A percentile compares a stretch with the other conserved stretches of the same genome.
Conservation (phyloP, 1,284 basidiomycete genomes). For the Malassezia yamatoensis region DNA sequence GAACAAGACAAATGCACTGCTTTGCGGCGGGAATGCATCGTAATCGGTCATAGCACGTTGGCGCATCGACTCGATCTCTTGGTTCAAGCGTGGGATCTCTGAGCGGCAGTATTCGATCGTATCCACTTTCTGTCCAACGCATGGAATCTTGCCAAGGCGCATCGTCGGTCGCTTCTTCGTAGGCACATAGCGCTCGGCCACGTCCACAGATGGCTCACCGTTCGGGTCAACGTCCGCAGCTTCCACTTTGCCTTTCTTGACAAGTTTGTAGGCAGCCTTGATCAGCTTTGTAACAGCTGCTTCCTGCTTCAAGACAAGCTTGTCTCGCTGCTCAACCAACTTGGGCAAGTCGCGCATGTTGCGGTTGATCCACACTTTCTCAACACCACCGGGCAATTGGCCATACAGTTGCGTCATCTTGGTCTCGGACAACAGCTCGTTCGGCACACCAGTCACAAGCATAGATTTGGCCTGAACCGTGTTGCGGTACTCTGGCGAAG, state of each 20-base stretch:
- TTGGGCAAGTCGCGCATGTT: conserved; percentile 75
- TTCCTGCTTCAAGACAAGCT: conserved; percentile 70
- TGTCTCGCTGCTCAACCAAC: conserved; percentile 65
- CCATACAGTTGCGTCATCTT: conserved; percentile 62
- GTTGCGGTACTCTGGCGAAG: conserved; percentile 61
- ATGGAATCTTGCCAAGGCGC: conserved; percentile 58
- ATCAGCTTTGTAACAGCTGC: conserved; percentile 68
- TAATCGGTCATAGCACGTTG: conserved; percentile 57
- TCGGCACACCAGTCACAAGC: conserved; percentile 78
- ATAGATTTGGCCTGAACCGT: conserved; percentile 76
- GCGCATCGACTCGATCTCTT: conserved; percentile 53
- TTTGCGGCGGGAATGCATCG: conserved; percentile 54
- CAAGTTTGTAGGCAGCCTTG: conserved; percentile 60
- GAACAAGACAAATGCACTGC: conserved; percentile 72
- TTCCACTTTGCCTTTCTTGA: conserved; percentile 46
- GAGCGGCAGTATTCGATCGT: conserved; percentile 70
- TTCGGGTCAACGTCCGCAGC: conserved; percentile 16
- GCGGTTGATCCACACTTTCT: conserved; percentile 76
- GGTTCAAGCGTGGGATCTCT: conserved; percentile 55
- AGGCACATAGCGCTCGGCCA: conserved; percentile 36
- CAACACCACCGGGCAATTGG: conserved; percentile 70
- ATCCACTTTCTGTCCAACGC: conserved; percentile 67
- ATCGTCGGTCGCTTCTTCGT: conserved; percentile 60
- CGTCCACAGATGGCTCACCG: conserved; percentile 21
- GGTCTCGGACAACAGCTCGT: conserved; percentile 59